Percentiles rank a stretch among this genome's conserved stretches.
These are phyloP conservation scores for Apiospora rasikravindrae DNA, from an alignment of 2,329 filamentous ascomycete species.

Conservation along the genomic window DNA sequence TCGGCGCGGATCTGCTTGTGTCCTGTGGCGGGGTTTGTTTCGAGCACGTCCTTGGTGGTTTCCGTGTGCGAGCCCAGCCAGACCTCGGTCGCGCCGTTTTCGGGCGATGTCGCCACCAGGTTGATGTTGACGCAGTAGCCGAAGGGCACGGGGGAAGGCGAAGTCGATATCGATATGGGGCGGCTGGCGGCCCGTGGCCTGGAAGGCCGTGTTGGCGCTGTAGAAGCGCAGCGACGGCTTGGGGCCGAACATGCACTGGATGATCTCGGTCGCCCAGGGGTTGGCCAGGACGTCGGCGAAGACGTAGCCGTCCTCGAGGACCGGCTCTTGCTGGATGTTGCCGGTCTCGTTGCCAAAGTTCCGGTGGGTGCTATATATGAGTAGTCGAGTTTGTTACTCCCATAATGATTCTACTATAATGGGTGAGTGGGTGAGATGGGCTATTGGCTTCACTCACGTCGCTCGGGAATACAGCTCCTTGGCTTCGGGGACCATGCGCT, in stretches of 20 bases:
- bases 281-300: conserved; percentile 31
- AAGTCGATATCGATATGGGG: conserved; percentile 49
- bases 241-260: conserved; percentile 45
- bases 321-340: conserved; percentile 31
- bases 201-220: conserved; percentile 47
- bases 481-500: conserved; percentile 42
- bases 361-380: conserved; percentile 23
- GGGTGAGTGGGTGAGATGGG: not conserved
- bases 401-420: no score
- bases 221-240: conserved; percentile 43
- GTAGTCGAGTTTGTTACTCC: not conserved
- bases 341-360: conserved; percentile 33
- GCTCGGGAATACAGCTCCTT: conserved; percentile 31
- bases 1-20: conserved; percentile 37
- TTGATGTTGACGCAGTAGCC: conserved; percentile 53
- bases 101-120: conserved; percentile 48
- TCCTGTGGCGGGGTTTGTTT: conserved; percentile 21
- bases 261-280: conserved; percentile 42
- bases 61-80: conserved; percentile 55
- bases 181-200: conserved; percentile 43
- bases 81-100: conserved; percentile 55
- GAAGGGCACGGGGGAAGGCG: conserved; percentile 53
- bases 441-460: not conserved
- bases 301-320: conserved; percentile 28
- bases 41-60: conserved; percentile 38